A percentile compares a stretch with the other conserved stretches of the same genome.
Evolutionary conservation across 2,329 filamentous ascomycete genomes (phyloP).

Genomic region (Fusarium udum): DNA sequence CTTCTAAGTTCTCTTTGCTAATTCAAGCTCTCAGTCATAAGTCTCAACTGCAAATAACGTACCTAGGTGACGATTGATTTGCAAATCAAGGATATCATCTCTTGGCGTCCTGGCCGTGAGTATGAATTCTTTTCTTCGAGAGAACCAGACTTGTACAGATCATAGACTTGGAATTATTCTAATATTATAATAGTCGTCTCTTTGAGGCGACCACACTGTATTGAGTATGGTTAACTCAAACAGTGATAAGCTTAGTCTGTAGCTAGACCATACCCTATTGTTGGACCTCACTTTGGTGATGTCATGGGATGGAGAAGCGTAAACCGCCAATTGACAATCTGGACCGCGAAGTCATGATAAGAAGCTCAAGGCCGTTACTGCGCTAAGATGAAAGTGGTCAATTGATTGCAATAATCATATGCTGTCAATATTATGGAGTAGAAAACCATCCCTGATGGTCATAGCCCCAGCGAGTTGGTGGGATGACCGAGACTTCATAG

Average conservation of each 20-base stretch:
- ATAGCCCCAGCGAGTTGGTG: too few relatives aligned
- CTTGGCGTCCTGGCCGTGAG: neutral
- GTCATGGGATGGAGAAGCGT: neutral
- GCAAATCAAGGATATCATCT: neutral
- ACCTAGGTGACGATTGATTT: too few relatives aligned
- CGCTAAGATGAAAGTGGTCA: neutral
- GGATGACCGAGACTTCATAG: too few relatives aligned
- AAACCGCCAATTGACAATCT: neutral
- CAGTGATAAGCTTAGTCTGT: neutral
- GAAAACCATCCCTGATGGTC: neutral
- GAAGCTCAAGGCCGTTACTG: neutral
- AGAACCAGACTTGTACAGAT: neutral
- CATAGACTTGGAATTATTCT: neutral
- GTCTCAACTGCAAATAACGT: too few relatives aligned
- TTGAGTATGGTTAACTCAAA: neutral
- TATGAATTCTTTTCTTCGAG: neutral
- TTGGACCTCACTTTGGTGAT: neutral
- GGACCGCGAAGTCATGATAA: neutral
- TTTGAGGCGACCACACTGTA: too few relatives aligned
- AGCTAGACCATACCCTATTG: neutral
- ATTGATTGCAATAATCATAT: neutral
- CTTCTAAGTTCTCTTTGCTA: too few relatives aligned
- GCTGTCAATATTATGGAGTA: too few relatives aligned
- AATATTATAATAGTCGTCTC: accelerated
- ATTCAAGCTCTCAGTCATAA: too few relatives aligned